Evolutionary conservation across 1,139 yeast species (phyloP).

Genomic region (Pichia sp.): DNA sequence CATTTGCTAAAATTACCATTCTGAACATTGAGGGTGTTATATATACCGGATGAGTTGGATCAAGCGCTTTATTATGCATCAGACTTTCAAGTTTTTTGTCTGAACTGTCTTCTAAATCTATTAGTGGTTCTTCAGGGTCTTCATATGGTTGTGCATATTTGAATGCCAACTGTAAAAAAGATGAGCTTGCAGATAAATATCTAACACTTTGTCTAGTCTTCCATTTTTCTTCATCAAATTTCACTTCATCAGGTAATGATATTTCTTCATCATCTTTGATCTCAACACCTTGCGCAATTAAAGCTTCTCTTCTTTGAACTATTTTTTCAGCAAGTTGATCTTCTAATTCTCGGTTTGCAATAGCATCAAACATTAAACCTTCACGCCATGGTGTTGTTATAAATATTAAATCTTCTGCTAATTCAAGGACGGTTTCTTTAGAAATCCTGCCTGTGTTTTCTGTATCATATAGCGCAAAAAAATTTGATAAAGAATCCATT

Average conservation of each 20-base stretch:
- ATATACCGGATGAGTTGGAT: conserved; percentile 70
- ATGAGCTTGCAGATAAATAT: conserved; percentile 81
- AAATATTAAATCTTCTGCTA: conserved; percentile 81
- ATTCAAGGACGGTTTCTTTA: conserved; percentile 71
- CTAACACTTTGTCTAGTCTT: conserved; percentile 71
- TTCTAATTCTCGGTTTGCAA: conserved; percentile 59
- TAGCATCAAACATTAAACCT: conserved; percentile 51
- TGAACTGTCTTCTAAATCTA: conserved; percentile 34
- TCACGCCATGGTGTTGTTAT: conserved; percentile 82
- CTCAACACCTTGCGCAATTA: conserved; percentile 26
- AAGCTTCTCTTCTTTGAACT: conserved; percentile 30
- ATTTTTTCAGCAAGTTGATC: conserved; percentile 59
- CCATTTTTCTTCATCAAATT: conserved; percentile 56
- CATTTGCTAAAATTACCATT: conserved; percentile 92
- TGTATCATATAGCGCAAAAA: conserved; percentile 68
- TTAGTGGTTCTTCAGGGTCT: conserved; percentile 34
- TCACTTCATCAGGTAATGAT: conserved; percentile 50
- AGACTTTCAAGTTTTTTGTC: conserved; percentile 22
- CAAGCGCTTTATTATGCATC: conserved; percentile 70
- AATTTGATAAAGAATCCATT: conserved; percentile 72
- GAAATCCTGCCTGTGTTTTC: conserved; percentile 58
- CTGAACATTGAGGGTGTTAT: conserved; percentile 85
- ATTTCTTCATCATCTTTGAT: conserved; percentile 33
- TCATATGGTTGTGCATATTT: conserved; percentile 83
- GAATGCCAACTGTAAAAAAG: conserved; percentile 79